Evolutionary conservation across 805 yeast genomes (phyloP), one percentile per base, ranked within the genome.

Genomic region (Danielozyma ontarioensis): DNA sequence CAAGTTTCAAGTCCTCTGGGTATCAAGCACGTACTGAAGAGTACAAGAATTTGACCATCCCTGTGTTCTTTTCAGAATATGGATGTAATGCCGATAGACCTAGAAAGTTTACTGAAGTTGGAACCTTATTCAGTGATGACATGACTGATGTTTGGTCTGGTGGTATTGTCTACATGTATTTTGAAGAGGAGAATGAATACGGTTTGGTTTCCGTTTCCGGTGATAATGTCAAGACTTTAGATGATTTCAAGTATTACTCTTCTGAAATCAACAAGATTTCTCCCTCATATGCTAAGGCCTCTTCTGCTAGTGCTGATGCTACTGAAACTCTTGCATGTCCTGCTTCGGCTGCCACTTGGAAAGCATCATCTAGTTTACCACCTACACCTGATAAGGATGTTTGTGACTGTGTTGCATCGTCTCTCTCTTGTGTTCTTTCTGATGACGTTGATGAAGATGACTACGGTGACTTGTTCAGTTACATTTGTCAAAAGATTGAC

Each of bases 61-160:
- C 90, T 33, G 64, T 73, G 32, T 83, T 83, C 70, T 83, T 83
- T 68, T 81, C 89, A 28, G 93, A 83, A 67, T 83, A 83, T 54
- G 90, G 90, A 57, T 83, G 90, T 69, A 83, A 81, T 61, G 67
- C 55, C 40, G 81, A 76, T 38, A 45, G 48, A 27, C 90, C 90
- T 63, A 78, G 90, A 76, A 55, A 58, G 44, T 83, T 83, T 74
- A 68, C 76, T 37, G 90, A 83, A 62, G 83, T 83, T 44, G 74
- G 63, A 28, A 70, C 87, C 38, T 51, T 83, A 25, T 83, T 72
- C 64, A 66, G 80, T 43, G 55, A 57, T 32, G 67, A 82, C 25
- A 83, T 83, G 94, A 82, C 88, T 43, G 82, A 72, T 57, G 81
- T 81, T 40, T 83, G 90, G 93, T 83, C 90, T 32, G 90, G 94